Evolutionary conservation across 176 grass and related monocot genomes (phyloP), one percentile per base, ranked within the genome.

Genomic region (Chrysopogon serrulatus): DNA sequence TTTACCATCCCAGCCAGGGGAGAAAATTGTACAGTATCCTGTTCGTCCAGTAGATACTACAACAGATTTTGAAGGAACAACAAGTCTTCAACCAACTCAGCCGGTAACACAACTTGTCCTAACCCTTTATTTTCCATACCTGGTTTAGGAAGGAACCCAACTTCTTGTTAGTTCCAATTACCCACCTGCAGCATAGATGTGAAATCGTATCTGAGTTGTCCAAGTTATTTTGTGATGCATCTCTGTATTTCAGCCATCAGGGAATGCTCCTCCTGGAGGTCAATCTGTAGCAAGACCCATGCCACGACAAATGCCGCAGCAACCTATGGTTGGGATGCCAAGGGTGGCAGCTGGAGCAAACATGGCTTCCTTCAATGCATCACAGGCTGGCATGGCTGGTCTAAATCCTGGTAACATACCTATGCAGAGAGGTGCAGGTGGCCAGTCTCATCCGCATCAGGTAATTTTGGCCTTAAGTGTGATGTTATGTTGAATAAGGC

Each of bases 21-120:
- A 98, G 28, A 98, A 94, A 90, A 77, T 82, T 82, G 91, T 98
- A 34, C 23, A 43, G 47, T 98, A 98, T 69, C 93, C 93, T 88
- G 74, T 89, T 81, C 96, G 96, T 86, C 96, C 96, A 14, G 96
- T 98, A 71, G 96, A 98, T 77, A 93, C 91, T 28, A 86, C 89
- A 85, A 93, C 91, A 31, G 96, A 98, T 85, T 98, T 98, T 80
- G 96, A 98, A 92, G 96, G 96, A 85, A 98, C 96, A 33, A 86
- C 91, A 62, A 91, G 87, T 65, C 89, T 98, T 86, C 93, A 98
- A 88, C 89, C 93, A 86, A 88, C 85, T 90, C 96, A 98, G 79
- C 87, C 85, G 83, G 93, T 97, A 97, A 80, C 39, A 34, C 21
- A 86, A 53, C 17, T 70, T 35, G 53, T 36, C 67, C 26, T 35